Percentiles rank a stretch among this genome's conserved stretches.
Conservation (phyloP, 306 rosid genomes). For the Cucurbita moschata region DNA sequence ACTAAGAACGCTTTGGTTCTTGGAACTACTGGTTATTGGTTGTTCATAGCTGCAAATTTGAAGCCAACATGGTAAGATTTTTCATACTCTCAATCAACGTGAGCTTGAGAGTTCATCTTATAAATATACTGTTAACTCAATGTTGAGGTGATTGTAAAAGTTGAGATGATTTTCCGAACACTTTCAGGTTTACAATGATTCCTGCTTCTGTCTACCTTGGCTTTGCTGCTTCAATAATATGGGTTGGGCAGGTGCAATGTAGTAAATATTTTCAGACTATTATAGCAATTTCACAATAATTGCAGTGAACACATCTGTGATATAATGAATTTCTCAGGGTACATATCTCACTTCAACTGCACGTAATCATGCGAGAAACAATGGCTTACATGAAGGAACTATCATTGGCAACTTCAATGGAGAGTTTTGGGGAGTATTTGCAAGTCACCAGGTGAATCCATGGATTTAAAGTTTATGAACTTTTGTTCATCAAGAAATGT, state of each 20-base stretch:
- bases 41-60: slow-evolving; percentile 82
- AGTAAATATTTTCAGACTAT: slow-evolving; percentile 7
- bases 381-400: slow-evolving; percentile 57
- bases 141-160: background rate
- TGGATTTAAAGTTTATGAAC: background rate
- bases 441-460: slow-evolving; percentile 60
- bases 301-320: background rate
- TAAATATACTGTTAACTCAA: background rate
- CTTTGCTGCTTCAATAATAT: slow-evolving; percentile 88
- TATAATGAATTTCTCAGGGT: slow-evolving; percentile 42
- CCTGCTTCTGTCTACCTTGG: slow-evolving; percentile 88
- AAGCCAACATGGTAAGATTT: slow-evolving; percentile 55
- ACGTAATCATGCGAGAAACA: slow-evolving; percentile 52
- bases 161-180: background rate
- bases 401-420: slow-evolving; percentile 88
- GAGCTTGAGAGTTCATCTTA: background rate
- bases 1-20: slow-evolving; percentile 69
- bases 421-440: slow-evolving; percentile 79
- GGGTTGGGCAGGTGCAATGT: slow-evolving; percentile 86
- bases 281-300: background rate
- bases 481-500: background rate
- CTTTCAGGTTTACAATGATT: slow-evolving; percentile 78
- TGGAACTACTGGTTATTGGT: slow-evolving; percentile 77
- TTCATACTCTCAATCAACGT: too few species aligned
- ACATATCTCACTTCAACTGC: slow-evolving; percentile 85